These are phyloP conservation scores for Phytophthora tentaculata DNA, from an alignment of 352 stramenopile species.

Conservation along the genomic window DNA sequence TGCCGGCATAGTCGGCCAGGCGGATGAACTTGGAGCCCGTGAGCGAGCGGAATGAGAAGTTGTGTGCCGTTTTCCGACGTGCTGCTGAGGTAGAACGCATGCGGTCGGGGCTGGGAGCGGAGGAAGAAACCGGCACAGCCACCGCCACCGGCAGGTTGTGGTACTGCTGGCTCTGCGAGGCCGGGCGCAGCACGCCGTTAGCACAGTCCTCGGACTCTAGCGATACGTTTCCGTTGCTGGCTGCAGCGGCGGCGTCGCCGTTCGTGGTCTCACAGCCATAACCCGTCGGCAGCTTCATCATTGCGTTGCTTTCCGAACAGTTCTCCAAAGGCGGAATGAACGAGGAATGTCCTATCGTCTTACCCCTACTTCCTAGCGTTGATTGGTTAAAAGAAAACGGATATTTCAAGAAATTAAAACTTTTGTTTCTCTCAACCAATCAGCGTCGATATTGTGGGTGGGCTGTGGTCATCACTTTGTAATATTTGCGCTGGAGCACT, in stretches of 20 bases:
- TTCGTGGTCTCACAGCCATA: constrained; percentile 44
- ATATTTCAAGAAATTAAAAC: background rate
- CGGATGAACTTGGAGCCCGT: constrained; percentile 64
- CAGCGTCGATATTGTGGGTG: background rate
- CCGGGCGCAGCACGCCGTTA: constrained; percentile 22
- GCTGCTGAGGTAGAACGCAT: constrained; percentile 18
- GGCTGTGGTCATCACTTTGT: too few species aligned
- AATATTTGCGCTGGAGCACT: too few species aligned
- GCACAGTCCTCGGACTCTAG: constrained; percentile 28
- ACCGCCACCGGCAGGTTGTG: constrained; percentile 68
- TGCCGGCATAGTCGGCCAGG: constrained; percentile 70
- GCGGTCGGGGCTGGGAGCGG: constrained; percentile 38
- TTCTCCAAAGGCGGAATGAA: constrained; percentile 24
- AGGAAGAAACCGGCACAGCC: constrained; percentile 41
- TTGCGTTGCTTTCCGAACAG: background rate
- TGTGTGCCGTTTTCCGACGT: constrained; percentile 69
- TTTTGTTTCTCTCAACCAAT: background rate
- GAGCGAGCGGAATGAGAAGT: constrained; percentile 81
- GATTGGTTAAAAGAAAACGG: background rate
- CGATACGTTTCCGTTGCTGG: background rate
- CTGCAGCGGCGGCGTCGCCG: constrained; percentile 8
- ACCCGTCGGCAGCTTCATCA: constrained; percentile 49
- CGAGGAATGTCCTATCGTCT: background rate
- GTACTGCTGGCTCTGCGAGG: constrained; percentile 43
- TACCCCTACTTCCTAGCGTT: background rate